Evolutionary conservation across 768 basidiomycete genomes (phyloP).

Genomic region (Rickenella mellea): DNA sequence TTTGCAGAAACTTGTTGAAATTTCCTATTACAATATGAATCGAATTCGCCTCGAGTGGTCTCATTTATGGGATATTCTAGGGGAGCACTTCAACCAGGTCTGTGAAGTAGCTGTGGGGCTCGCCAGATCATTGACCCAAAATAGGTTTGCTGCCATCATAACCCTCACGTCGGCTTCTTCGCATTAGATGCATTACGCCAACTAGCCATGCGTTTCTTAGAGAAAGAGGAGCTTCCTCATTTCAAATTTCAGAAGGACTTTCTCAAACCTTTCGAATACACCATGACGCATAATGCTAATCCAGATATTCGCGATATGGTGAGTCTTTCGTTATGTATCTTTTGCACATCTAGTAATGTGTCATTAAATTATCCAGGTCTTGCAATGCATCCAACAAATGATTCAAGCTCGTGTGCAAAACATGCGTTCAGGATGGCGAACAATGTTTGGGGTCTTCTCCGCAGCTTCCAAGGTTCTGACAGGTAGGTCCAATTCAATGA

Average conservation of each 20-base stretch:
- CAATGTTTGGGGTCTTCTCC: slow-evolving; percentile 98
- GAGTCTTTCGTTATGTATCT: slow-evolving; percentile 6
- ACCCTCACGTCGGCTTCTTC: slow-evolving; percentile 93
- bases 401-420: slow-evolving; percentile 91
- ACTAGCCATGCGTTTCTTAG: slow-evolving; percentile 95
- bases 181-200: slow-evolving; percentile 95
- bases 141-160: slow-evolving; percentile 97
- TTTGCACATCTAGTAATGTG: background rate
- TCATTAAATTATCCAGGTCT: slow-evolving; percentile 42
- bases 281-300: slow-evolving; percentile 94
- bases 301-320: slow-evolving; percentile 97
- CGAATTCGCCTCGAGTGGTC: slow-evolving; percentile 98
- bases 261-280: slow-evolving; percentile 94
- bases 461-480: slow-evolving; percentile 90
- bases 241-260: slow-evolving; percentile 99
- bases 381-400: slow-evolving; percentile 99
- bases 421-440: slow-evolving; percentile 96
- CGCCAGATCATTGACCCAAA: slow-evolving; percentile 1
- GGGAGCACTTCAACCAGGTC: slow-evolving; percentile 98
- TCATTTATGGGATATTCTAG: slow-evolving; percentile 93
- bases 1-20: slow-evolving; percentile 95
- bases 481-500: slow-evolving; percentile 35
- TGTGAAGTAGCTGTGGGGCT: slow-evolving; percentile 9
- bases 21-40: slow-evolving; percentile 99
- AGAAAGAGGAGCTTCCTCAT: slow-evolving; percentile 95